A percentile compares a stretch with the other conserved stretches of the same genome.
Evolutionary conservation across 2,329 filamentous ascomycete genomes (phyloP).

Genomic region (Trichoderma arundinaceum): DNA sequence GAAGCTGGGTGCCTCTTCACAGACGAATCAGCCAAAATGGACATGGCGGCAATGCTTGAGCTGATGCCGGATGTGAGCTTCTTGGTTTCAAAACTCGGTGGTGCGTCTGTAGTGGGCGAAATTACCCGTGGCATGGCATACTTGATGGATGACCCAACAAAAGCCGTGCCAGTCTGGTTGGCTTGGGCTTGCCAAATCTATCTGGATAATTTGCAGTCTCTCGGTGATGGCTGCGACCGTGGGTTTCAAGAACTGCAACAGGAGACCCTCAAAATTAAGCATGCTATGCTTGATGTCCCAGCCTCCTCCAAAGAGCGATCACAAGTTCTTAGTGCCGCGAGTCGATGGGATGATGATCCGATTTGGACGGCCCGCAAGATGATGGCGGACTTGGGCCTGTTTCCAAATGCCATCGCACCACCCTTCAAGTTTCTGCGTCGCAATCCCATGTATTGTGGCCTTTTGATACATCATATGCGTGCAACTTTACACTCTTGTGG

Average conservation of each 20-base stretch:
- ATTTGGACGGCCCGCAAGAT: not conserved
- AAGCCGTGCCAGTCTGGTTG: not conserved
- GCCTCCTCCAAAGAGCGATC: not conserved
- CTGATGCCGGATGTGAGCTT: conserved; percentile 9
- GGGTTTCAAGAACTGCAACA: conserved; percentile 1
- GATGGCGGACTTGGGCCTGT: not conserved
- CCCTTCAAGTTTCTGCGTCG: conserved; percentile 6
- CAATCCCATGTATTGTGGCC: conserved; percentile 1
- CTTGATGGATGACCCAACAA: not conserved
- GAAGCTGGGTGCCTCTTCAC: not conserved
- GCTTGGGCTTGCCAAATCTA: conserved; percentile 2
- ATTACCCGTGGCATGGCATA: conserved; percentile 4
- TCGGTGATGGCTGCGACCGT: not conserved
- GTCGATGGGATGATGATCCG: not conserved
- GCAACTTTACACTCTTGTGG: not conserved
- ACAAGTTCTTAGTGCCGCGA: not conserved
- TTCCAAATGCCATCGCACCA: not conserved
- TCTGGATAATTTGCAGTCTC: conserved; percentile 2
- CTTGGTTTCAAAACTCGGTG: not conserved
- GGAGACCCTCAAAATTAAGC: conserved; percentile 4
- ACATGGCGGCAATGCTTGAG: conserved; percentile 16
- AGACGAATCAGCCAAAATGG: conserved; percentile 8
- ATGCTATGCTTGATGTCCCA: not conserved
- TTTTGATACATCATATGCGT: conserved; percentile 15
- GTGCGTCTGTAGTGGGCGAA: not conserved